Percentiles rank a stretch among this genome's conserved stretches.
Conservation (phyloP, 1,284 basidiomycete species). For the Austroboletus niveus region DNA sequence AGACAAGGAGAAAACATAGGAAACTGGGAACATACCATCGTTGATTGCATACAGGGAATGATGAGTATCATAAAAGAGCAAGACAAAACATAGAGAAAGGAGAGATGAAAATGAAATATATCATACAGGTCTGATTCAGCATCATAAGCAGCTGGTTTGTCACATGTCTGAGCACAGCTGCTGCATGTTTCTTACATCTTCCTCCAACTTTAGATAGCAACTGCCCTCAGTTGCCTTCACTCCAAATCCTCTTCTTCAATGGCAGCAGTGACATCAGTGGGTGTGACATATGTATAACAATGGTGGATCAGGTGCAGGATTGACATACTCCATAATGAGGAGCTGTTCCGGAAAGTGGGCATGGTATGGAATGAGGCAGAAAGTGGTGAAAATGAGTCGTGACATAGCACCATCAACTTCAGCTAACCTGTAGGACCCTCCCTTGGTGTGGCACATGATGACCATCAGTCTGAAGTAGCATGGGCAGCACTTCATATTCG, state of each 20-base stretch:
- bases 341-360: not conserved
- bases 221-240: not conserved
- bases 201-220: not conserved
- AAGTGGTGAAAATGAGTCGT: slow-evolving; percentile 11
- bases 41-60: too few species aligned
- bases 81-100: too few species aligned
- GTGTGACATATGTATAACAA: not conserved
- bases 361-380: slow-evolving; percentile 21
- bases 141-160: too few species aligned
- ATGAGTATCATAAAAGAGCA: too few species aligned
- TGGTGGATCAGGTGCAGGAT: not conserved
- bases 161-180: too few species aligned
- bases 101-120: too few species aligned
- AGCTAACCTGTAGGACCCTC: slow-evolving; percentile 32
- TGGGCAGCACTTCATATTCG: slow-evolving; percentile 28
- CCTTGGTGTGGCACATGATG: slow-evolving; percentile 20
- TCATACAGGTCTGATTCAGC: too few species aligned
- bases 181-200: not conserved
- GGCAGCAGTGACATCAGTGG: too few species aligned
- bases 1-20: too few species aligned
- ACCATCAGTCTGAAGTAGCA: slow-evolving; percentile 34
- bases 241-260: not conserved
- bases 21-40: too few species aligned
- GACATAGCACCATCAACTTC: slow-evolving; percentile 30
- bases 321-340: not conserved